Base-by-base conservation (phyloP, 495 filamentous ascomycete genomes). In the Xylaria palmicola region DNA sequence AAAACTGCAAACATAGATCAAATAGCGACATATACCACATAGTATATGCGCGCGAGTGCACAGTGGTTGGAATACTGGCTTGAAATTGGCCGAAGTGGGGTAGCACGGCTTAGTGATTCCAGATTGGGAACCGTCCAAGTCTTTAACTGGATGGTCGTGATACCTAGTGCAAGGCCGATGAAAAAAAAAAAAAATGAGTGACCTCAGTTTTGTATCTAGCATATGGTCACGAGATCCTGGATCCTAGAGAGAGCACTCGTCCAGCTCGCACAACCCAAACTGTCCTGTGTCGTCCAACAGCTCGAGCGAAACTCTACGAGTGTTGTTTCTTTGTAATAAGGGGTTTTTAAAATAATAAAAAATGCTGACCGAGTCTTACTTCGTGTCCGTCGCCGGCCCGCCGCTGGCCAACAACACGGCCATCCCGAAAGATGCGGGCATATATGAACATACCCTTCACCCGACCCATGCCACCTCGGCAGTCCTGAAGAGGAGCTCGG, bases 401-500 rank as follows among this genome's bases (percentile, higher is more conserved):
- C 82, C 82, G 6, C 84, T 89, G 74, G 73, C 83, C 58, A 83
- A 86, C 60, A 85, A 85, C 56, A 85, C 85, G 12, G 82, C 85
- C 47, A 81, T 84, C 52, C 77, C 87, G 24, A 89, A 89, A 70
- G 91, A 94, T 75, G 86, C 88, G 26, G 90, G 88, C 49, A 89
- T 97, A 66, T 92, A 92, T 75, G 74, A 93, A 62, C 89, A 96
- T 68, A 89, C 90, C 59, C 81, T 91, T 63, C 89, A 92, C 66
- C 90, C 93, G 48, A 78, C 85, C 48, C 82, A 86, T 56, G 80
- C 84, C 6, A 81, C 90, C 63, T 88, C 86, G 68, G 81, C 83
- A 60, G 85, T 85, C 62, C 95, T 96, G 83, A 98, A 97, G 83
- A 97, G 96, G 78, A 96, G 90, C 77, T 91, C 90, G 32, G 88